Base-by-base conservation (phyloP, 192 early-diverging fungal genomes). In the Spizellomyces sp. region DNA sequence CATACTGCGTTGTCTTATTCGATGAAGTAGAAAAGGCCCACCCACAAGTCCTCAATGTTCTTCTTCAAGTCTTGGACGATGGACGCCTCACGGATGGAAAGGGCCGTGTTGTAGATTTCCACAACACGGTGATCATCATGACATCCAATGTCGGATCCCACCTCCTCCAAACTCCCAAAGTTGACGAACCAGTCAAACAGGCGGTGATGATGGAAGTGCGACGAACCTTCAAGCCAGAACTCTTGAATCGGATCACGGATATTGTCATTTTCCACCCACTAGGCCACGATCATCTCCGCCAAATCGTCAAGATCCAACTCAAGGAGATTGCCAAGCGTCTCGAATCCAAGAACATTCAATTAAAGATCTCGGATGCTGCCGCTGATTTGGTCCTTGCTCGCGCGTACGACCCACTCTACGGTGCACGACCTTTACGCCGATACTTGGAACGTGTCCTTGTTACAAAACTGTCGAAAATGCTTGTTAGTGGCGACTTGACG, bases 1-100 rank as follows among this genome's bases (percentile, higher is more conserved):
- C 96, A 14, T 98, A 98, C 85, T 89, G 87, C 42, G 94, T 99
- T 7, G 82, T 99, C 21, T 87, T 99, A 22, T 93, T 99, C 73
- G 98, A 99, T 80, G 98, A 99, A 80, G 91, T 99, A 61, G 98
- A 99, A 69, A 99, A 99, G 82, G 96, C 96, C 4, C 95, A 99
- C 63, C 75, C 82, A 5, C 80, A 98, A 73, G 95, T 99, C 4
- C 83, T 94, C 62, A 98, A 99, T 75, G 75, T 99, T 59, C 86
- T 99, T 22, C 86, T 99, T 19, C 97, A 99, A 77, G 86, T 99
- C 0, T 84, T 99, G n/a, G 98, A 99, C 76, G 96, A 99, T 74
- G 98, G 95, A 56, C 84, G 93, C 27, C 79, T 99, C 48, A 99
- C 98, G 7, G 96, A 98, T 64, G 94, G 93, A 43, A 91, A 96